Conservation (phyloP, 1,284 basidiomycete species). For the Rhodotorula mucilaginosa region DNA sequence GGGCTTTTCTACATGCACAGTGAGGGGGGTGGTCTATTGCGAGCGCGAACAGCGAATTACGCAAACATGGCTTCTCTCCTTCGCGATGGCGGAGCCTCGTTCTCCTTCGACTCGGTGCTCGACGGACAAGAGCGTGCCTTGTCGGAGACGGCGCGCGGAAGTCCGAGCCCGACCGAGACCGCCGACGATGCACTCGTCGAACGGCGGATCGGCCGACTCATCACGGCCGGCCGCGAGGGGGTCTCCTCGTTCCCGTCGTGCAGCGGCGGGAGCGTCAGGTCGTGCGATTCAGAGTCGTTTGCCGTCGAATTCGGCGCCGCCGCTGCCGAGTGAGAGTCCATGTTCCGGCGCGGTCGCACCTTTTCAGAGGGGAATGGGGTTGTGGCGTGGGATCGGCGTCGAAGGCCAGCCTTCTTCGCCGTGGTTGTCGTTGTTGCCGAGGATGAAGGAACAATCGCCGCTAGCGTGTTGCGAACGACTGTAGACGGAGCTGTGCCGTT, state of each 20-base stretch:
- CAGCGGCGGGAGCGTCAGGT: slow-evolving; percentile 15
- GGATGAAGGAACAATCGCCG: not conserved
- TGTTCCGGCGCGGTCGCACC: not conserved
- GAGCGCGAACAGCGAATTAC: not conserved
- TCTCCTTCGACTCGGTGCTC: slow-evolving; percentile 16
- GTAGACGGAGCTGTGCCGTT: not conserved
- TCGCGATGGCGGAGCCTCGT: slow-evolving; percentile 1
- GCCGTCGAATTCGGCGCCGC: not conserved
- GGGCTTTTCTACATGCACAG: no score
- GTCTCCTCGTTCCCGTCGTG: slow-evolving; percentile 12
- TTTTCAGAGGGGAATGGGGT: slow-evolving; percentile 13
- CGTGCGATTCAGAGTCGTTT: slow-evolving; percentile 12
- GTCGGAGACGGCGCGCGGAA: not conserved
- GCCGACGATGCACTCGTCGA: not conserved
- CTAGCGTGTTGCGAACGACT: not conserved
- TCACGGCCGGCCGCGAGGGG: not conserved
- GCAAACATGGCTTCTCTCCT: slow-evolving; percentile 10
- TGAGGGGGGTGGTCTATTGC: no score
- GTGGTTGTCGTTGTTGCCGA: not conserved
- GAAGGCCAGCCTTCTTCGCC: not conserved
- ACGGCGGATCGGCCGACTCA: not conserved
- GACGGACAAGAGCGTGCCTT: not conserved
- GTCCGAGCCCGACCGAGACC: not conserved
- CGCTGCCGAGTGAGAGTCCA: not conserved
- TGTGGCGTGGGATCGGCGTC: slow-evolving; percentile 5